Conservation (phyloP, 177 flowering plant genomes). For the Vitis hybrid region DNA sequence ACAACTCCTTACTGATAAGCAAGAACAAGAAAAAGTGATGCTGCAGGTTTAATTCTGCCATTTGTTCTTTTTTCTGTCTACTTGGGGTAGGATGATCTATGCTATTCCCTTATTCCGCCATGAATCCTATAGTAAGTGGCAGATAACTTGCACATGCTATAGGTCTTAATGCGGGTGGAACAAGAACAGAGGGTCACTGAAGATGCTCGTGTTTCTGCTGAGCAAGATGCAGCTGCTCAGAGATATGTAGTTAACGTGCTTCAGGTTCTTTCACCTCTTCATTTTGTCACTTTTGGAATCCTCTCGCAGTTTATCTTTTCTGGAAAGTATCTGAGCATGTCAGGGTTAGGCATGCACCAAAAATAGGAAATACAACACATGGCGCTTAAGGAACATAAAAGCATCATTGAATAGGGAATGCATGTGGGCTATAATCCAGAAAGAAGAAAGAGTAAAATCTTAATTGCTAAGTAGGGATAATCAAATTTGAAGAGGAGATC, state of each 20-base stretch:
- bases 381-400: too few relatives aligned
- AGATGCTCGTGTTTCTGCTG: constrained; percentile 87
- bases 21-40: constrained; percentile 93
- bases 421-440: too few relatives aligned
- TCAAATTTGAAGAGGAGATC: too few relatives aligned
- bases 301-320: too few relatives aligned
- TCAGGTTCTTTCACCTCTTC: constrained; percentile 51
- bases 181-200: constrained; percentile 91
- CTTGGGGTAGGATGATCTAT: not conserved
- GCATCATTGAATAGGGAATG: too few relatives aligned
- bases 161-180: constrained; percentile 92
- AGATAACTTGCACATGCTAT: constrained; percentile 6
- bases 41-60: constrained; percentile 59
- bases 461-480: too few relatives aligned
- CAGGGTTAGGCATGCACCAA: too few relatives aligned
- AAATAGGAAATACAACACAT: too few relatives aligned
- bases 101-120: not conserved
- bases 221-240: constrained; percentile 91
- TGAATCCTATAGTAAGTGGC: constrained; percentile 1
- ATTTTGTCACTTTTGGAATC: not conserved
- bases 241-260: constrained; percentile 77
- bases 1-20: constrained; percentile 76
- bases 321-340: too few relatives aligned
- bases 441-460: too few relatives aligned
- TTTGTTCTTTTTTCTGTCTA: not conserved